phyloP scores from a whole-genome alignment of 2,329 filamentous ascomycete species.

The Cordyceps fumosorosea region DNA sequence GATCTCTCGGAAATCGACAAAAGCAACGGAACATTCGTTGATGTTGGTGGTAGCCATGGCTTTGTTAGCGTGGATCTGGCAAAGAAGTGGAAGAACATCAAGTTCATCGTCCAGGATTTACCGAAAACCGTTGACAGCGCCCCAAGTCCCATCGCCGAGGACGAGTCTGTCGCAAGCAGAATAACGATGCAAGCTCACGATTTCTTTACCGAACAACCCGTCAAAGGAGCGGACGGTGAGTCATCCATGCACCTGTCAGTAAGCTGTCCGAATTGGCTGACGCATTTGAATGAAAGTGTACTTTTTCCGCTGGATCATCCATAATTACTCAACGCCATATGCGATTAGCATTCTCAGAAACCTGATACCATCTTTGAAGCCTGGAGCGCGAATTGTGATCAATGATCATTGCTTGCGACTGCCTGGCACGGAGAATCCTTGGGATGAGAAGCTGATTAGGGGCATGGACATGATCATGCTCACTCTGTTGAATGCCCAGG shows the following conservation, averaged over 20 bases:
- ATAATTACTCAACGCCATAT: slow-evolving; percentile 54
- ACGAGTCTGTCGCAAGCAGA: slow-evolving; percentile 31
- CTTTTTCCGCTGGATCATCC: slow-evolving; percentile 53
- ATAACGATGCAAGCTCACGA: slow-evolving; percentile 44
- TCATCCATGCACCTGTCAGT: not conserved
- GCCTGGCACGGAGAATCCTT: slow-evolving; percentile 31
- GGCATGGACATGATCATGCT: slow-evolving; percentile 49
- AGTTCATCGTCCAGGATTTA: slow-evolving; percentile 51
- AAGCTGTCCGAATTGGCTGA: not conserved
- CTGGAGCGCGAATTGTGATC: slow-evolving; percentile 42
- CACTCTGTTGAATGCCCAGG: slow-evolving; percentile 43
- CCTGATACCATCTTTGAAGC: slow-evolving; percentile 48
- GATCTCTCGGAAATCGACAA: slow-evolving; percentile 43
- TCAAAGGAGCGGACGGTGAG: slow-evolving; percentile 45
- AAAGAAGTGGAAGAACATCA: slow-evolving; percentile 40
- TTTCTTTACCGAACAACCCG: slow-evolving; percentile 51
- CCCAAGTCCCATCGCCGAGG: slow-evolving; percentile 34
- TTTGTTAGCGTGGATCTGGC: slow-evolving; percentile 51
- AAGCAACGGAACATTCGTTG: slow-evolving; percentile 44
- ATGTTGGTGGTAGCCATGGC: slow-evolving; percentile 53
- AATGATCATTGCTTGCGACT: slow-evolving; percentile 40
- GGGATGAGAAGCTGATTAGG: slow-evolving; percentile 41
- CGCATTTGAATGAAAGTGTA: slow-evolving; percentile 35
- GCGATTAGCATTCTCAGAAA: slow-evolving; percentile 41
- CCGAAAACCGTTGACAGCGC: slow-evolving; percentile 41